Base-by-base conservation (phyloP, 2,329 filamentous ascomycete genomes). In the Sporothrix protearum region DNA sequence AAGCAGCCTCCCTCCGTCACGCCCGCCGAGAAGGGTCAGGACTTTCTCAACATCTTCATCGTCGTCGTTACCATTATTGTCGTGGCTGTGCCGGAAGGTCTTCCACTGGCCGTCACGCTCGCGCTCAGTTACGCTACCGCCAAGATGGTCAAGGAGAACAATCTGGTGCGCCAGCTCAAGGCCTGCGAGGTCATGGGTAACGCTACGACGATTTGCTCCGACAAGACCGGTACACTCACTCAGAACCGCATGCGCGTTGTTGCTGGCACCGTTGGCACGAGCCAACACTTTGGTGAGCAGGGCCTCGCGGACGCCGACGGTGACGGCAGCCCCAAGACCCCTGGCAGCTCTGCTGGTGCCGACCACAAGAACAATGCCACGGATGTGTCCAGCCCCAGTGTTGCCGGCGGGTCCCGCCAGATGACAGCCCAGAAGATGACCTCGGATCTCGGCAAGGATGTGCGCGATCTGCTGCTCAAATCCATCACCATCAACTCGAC, bases 121-220 rank as follows among this genome's bases (percentile, higher is more conserved):
- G 91, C 91, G 19, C 82, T 94, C 59, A 91, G 91, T 10, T 93
- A 93, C 79, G 91, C 91, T 4, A 93, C 91, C 0, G 92, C 88
- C 12, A 87, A 89, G 71, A 93, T 93, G 91, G 81, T 93, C 72
- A 91, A 88, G 76, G 91, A 93, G 79, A 91, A 92, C 81, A 93
- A 93, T 76, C 81, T 94, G 72, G 91, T 93, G 59, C 88, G 91
- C 47, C 89, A 93, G 71, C 84, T 94, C 71, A 91, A 92, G 77
- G 90, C 91, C 28, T 93, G 91, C 76, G 91, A 93, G 79, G 92
- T 92, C 61, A 93, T 93, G 91, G 91, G 91, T 69, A 93, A 90
- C 76, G 88, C 88, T 2, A 79, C 78, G 0, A 77, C 77, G 0
- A 90, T 91, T 68, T 91, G 88, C 80, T 90, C 88, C 0, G 88